A percentile compares a stretch with the other conserved stretches of the same genome.
phyloP scores from a whole-genome alignment of 768 basidiomycete species.

The Cystobasidium ongulense region DNA sequence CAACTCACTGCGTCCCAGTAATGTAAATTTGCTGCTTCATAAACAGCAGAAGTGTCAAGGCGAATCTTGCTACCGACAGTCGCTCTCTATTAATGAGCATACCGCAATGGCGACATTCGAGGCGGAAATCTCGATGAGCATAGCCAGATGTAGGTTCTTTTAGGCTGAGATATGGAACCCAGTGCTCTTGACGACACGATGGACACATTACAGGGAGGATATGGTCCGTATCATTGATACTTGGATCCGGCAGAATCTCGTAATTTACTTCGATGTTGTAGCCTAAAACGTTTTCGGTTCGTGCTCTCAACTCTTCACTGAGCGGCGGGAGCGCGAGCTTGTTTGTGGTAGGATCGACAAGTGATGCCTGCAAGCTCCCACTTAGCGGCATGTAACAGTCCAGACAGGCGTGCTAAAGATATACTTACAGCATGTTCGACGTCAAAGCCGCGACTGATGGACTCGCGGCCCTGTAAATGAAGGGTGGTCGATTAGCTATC shows the following conservation, averaged over 20 bases:
- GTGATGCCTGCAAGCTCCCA: not conserved
- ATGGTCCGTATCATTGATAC: not conserved
- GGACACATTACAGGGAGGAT: constrained; percentile 9
- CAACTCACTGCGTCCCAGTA: constrained; percentile 18
- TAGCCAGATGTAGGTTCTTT: constrained; percentile 11
- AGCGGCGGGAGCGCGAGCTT: not conserved
- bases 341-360: constrained; percentile 1
- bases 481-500: not conserved
- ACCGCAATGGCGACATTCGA: constrained; percentile 7
- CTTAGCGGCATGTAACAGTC: not conserved
- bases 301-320: not conserved
- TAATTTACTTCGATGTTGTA: constrained; percentile 17
- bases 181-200: not conserved
- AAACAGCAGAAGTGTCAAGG: constrained; percentile 1
- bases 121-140: constrained; percentile 6
- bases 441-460: constrained; percentile 5
- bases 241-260: constrained; percentile 3
- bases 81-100: constrained; percentile 2
- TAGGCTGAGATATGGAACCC: constrained; percentile 10
- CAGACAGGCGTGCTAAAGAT: not conserved
- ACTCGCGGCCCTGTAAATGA: not conserved
- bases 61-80: constrained; percentile 14
- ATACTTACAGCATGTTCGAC: not conserved
- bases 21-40: constrained; percentile 17
- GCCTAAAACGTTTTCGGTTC: not conserved